Evolutionary conservation across 768 basidiomycete genomes (phyloP), one percentile per base, ranked within the genome.

Genomic region (Trametes cinnabarina): DNA sequence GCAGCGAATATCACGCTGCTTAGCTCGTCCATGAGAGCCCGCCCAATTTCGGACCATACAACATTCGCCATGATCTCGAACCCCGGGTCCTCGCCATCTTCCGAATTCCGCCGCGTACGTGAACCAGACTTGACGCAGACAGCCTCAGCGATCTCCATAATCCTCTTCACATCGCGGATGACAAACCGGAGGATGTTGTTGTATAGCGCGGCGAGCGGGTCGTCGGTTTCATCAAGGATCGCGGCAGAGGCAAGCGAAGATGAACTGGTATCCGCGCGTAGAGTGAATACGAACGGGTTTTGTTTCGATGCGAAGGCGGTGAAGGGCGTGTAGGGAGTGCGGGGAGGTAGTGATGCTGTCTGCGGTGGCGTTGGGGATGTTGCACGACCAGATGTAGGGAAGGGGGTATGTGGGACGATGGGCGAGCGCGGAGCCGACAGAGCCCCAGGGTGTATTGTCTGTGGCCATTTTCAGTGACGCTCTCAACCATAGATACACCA

Each of bases 1-100:
- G 88, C 90, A n/a, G 95, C 86, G 70, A 98, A 99, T 2, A 98
- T 82, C 8, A 85, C 73, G 20, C 73, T 74, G 0, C 96, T 95
- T 41, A 98, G 74, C 68, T 96, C 92, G 58, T 88, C 85, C 79
- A 91, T 87, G 47, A 99, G 83, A 0, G 90, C 82, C 40, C 78
- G 76, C 1, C 86, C 89, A 19, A 96, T 72, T 72, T 95, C 93
- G 10, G 86, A 86, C 90, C 94, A 96, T 4, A 98, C 77, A 9
- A 96, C 90, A 65, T 91, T 88, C 0, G 88, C 84, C 77, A 98
- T 82, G 51, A 98, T 86, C 60, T 92, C 83, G 69, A 94, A 98
- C 0, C 84, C 82, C 1, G 63, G 52, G 22, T 56, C 52, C 49
- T 47, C 40, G 17, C 48, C 63, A 50, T 43, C 47, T 41, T 55